Evolutionary conservation across 2,329 filamentous ascomycete genomes (phyloP), one percentile per base, ranked within the genome.

Genomic region (Berkeleyomyces basicola): DNA sequence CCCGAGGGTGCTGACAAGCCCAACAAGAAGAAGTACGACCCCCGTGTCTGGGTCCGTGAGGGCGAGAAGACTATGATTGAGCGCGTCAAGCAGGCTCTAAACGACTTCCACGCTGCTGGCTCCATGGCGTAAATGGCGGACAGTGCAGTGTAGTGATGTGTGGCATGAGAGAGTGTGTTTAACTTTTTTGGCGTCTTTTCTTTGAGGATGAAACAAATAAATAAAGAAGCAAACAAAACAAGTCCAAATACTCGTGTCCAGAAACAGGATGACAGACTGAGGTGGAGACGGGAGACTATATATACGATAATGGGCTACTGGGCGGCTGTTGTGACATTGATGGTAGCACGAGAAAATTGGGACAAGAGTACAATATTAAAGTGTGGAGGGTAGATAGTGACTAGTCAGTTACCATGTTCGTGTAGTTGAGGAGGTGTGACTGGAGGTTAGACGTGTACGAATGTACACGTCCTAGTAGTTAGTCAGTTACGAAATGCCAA

Each of bases 1-100:
- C 92, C 92, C 68, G 91, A 97, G 59, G 91, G 92, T 66, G 85
- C 84, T 23, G 89, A 96, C 79, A 97, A 97, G 87, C 92, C 93
- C 72, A 99, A 99, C 85, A 99, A 99, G 88, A 97, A 96, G 79
- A 86, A 79, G 63, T 61, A 67, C 68, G 74, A 88, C 78, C 90
- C 90, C 70, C 86, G 90, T 77, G 90, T 96, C 73, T 96, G 91
- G 92, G 89, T 96, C 66, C 87, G 91, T 66, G 88, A 91, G 80
- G 93, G 92, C 71, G 93, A 99, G 84, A 95, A 96, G 85, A 90
- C 87, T 72, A 99, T 97, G 93, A 82, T 80, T 72, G 77, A 79
- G 70, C 88, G 93, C 76, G 83, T 96, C 68, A 73, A 82, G 69
- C 83, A 85, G 74, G 92, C 88, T 65, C 85, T 99, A 67, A 79